Evolutionary conservation across 768 basidiomycete genomes (phyloP).

Genomic region (Lactarius quietus): DNA sequence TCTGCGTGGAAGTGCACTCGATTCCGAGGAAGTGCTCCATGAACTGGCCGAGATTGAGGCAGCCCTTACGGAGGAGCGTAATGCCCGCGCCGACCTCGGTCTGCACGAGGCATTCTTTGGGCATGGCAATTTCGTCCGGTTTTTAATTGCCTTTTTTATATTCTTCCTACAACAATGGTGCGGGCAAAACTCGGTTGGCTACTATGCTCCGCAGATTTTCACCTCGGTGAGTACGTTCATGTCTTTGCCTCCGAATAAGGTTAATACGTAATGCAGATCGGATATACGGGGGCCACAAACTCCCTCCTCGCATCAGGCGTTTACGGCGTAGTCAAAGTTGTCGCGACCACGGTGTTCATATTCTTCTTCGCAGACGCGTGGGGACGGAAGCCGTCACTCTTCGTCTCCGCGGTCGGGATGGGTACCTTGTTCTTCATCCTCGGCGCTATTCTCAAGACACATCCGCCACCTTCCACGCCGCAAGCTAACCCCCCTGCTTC

Average conservation of each 20-base stretch:
- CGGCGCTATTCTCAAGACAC: conserved; percentile 77
- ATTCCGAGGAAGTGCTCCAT: conserved; percentile 45
- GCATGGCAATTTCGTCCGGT: conserved; percentile 78
- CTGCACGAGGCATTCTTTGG: conserved; percentile 70
- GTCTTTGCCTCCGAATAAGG: background rate
- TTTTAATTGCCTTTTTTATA: conserved; percentile 79
- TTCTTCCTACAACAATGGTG: conserved; percentile 82
- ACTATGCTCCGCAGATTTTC: conserved; percentile 76
- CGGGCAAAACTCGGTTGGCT: conserved; percentile 78
- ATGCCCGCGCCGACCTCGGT: conserved; percentile 60
- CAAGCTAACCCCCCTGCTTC: conserved; percentile 42
- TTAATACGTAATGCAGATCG: conserved; percentile 44
- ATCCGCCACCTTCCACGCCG: conserved; percentile 48
- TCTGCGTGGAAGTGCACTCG: conserved; percentile 45
- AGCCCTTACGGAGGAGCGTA: conserved; percentile 69
- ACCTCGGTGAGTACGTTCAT: conserved; percentile 42
- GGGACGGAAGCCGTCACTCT: conserved; percentile 65
- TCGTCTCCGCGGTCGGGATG: conserved; percentile 78
- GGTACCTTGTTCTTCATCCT: conserved; percentile 77
- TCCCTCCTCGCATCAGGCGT: conserved; percentile 71
- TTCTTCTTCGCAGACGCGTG: conserved; percentile 64
- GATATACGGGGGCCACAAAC: conserved; percentile 54
- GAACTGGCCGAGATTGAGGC: conserved; percentile 83
- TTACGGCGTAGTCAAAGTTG: conserved; percentile 64
- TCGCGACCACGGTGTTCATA: conserved; percentile 63